Evolutionary conservation across 352 stramenopile species (phyloP).

Genomic region (Pythium angustatum): DNA sequence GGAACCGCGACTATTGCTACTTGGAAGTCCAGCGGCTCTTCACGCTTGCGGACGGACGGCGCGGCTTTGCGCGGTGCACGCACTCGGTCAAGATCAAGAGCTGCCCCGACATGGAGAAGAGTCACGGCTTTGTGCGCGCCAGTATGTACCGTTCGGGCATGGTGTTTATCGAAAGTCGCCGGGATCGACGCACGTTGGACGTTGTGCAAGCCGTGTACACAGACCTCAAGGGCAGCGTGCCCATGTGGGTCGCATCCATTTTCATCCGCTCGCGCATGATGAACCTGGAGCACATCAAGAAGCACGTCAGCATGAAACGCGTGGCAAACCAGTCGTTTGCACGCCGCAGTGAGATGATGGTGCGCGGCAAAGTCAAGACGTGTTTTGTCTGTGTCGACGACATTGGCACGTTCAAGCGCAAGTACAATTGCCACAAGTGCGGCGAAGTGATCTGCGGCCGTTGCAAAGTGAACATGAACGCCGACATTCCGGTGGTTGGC

Average conservation of each 20-base stretch:
- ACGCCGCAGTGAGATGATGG: slow-evolving; percentile 63
- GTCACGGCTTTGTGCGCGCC: slow-evolving; percentile 70
- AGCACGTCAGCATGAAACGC: slow-evolving; percentile 81
- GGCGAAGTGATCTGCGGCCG: slow-evolving; percentile 73
- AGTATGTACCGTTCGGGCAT: slow-evolving; percentile 84
- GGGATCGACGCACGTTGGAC: slow-evolving; percentile 72
- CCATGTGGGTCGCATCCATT: slow-evolving; percentile 64
- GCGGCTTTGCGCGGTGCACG: slow-evolving; percentile 70
- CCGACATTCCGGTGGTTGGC: slow-evolving; percentile 79
- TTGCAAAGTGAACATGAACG: slow-evolving; percentile 74
- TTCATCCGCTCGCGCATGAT: slow-evolving; percentile 66
- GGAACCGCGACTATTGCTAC: slow-evolving; percentile 78
- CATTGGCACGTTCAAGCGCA: slow-evolving; percentile 76
- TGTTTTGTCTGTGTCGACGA: slow-evolving; percentile 83
- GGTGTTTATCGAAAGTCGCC: slow-evolving; percentile 77
- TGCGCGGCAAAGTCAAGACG: slow-evolving; percentile 68
- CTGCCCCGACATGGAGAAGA: slow-evolving; percentile 82
- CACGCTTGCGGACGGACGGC: slow-evolving; percentile 49
- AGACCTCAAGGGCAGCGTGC: slow-evolving; percentile 78
- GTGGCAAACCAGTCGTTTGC: slow-evolving; percentile 74
- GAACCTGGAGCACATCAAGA: slow-evolving; percentile 77
- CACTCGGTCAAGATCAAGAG: slow-evolving; percentile 88
- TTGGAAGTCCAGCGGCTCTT: slow-evolving; percentile 78
- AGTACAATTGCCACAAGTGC: slow-evolving; percentile 87
- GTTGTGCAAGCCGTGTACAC: slow-evolving; percentile 82